Evolutionary conservation across 306 rosid species (phyloP).

Genomic region (Dicorynia guianensis): DNA sequence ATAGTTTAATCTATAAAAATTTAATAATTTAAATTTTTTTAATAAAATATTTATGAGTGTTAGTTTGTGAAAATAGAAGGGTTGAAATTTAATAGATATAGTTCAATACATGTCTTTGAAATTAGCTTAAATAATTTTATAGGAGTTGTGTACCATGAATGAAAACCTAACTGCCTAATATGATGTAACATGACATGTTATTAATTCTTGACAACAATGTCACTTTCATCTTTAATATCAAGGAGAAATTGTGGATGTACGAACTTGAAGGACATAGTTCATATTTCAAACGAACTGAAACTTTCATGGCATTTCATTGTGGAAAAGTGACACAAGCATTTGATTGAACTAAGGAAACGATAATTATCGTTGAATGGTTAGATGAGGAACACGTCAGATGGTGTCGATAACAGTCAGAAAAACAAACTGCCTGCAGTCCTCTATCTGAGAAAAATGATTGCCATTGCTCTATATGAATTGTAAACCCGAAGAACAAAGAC

Average conservation of each 20-base stretch:
- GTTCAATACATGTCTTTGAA: background rate
- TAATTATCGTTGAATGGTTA: conserved; percentile 6
- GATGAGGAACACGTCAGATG: conserved; percentile 13
- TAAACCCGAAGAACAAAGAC: conserved; percentile 15
- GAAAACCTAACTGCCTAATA: background rate
- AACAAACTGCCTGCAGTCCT: conserved; percentile 1
- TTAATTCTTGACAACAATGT: conserved; percentile 30
- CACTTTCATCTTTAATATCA: conserved; percentile 34
- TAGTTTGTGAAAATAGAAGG: too few species aligned
- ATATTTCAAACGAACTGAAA: conserved; percentile 26
- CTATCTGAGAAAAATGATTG: conserved; percentile 26
- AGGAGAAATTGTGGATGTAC: conserved; percentile 44
- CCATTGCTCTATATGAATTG: background rate
- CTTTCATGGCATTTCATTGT: conserved; percentile 28
- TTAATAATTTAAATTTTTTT: too few species aligned
- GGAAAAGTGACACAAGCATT: conserved; percentile 38
- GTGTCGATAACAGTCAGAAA: background rate
- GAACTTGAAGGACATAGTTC: conserved; percentile 41
- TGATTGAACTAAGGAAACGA: conserved; percentile 1
- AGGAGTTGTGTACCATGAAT: conserved; percentile 8
- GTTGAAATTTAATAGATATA: too few species aligned
- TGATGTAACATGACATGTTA: conserved; percentile 24
- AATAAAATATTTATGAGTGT: too few species aligned
- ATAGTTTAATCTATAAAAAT: too few species aligned
- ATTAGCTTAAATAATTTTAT: conserved; percentile 1